Conservation (phyloP, 2,329 filamentous ascomycete genomes). For the Pseudogymnoascus verrucosus region DNA sequence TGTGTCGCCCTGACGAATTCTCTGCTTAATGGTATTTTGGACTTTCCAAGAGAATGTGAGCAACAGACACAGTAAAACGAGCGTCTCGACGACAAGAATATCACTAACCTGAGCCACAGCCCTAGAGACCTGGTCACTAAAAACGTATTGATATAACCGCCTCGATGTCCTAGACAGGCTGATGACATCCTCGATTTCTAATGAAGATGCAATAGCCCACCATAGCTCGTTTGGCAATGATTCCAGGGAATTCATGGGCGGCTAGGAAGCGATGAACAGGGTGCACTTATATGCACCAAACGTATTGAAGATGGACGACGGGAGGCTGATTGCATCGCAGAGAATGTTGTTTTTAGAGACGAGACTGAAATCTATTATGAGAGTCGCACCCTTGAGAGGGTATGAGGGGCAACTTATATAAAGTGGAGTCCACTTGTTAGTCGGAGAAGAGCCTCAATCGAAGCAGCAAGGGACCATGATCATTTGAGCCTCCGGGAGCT, state of each 20-base stretch:
- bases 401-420: background rate
- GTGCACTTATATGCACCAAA: background rate
- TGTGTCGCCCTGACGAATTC: slow-evolving; percentile 20
- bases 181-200: slow-evolving; percentile 27
- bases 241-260: slow-evolving; percentile 14
- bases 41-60: slow-evolving; percentile 12
- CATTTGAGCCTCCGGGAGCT: background rate
- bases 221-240: slow-evolving; percentile 27
- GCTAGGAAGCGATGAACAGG: background rate
- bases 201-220: slow-evolving; percentile 20
- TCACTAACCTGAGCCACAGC: slow-evolving; percentile 22
- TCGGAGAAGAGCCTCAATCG: background rate
- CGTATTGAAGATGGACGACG: background rate
- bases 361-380: background rate
- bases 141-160: slow-evolving; percentile 20
- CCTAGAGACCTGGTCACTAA: slow-evolving; percentile 25
- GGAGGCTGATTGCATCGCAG: background rate
- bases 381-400: background rate
- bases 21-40: slow-evolving; percentile 22
- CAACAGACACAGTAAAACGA: background rate
- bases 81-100: slow-evolving; percentile 9
- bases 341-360: background rate
- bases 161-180: slow-evolving; percentile 22
- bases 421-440: background rate
- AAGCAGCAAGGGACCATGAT: background rate